Evolutionary conservation across 2,329 filamentous ascomycete genomes (phyloP).

Genomic region (Sclerotinia trifoliorum): DNA sequence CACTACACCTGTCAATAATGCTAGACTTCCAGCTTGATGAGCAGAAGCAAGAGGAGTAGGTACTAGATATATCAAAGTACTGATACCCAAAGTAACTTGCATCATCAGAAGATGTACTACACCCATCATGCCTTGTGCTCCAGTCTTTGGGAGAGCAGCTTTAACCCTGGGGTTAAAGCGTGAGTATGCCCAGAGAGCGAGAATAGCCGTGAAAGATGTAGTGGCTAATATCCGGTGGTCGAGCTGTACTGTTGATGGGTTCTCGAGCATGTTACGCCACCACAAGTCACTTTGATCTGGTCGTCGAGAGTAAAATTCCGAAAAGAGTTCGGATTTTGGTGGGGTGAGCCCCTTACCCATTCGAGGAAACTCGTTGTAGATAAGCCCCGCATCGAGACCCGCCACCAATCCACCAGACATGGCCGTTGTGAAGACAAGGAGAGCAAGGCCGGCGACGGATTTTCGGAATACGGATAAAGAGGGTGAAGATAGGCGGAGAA

Average conservation of each 20-base stretch:
- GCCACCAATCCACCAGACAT: constrained; percentile 94
- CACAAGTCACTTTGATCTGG: constrained; percentile 79
- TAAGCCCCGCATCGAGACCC: constrained; percentile 90
- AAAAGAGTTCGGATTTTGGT: constrained; percentile 78
- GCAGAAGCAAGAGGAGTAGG: constrained; percentile 83
- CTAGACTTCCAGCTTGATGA: constrained; percentile 88
- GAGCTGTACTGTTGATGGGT: constrained; percentile 91
- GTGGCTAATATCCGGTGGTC: constrained; percentile 92
- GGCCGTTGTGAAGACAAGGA: constrained; percentile 81
- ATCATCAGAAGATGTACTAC: constrained; percentile 78
- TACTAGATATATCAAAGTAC: constrained; percentile 89
- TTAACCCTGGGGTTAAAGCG: constrained; percentile 59
- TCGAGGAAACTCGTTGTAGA: constrained; percentile 97
- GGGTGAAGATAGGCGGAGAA: constrained; percentile 63
- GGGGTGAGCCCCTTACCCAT: constrained; percentile 87
- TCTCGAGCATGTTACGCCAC: constrained; percentile 98
- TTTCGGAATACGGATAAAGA: constrained; percentile 71
- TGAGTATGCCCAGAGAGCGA: constrained; percentile 78
- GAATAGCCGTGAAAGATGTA: constrained; percentile 79
- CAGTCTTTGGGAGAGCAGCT: constrained; percentile 60
- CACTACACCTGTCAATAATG: constrained; percentile 77
- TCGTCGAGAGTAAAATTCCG: constrained; percentile 78
- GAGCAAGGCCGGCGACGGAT: constrained; percentile 66
- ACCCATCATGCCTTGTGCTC: constrained; percentile 69
- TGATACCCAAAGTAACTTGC: constrained; percentile 85